Conservation (phyloP, 129 eudicot species). For the Solidago caesia region DNA sequence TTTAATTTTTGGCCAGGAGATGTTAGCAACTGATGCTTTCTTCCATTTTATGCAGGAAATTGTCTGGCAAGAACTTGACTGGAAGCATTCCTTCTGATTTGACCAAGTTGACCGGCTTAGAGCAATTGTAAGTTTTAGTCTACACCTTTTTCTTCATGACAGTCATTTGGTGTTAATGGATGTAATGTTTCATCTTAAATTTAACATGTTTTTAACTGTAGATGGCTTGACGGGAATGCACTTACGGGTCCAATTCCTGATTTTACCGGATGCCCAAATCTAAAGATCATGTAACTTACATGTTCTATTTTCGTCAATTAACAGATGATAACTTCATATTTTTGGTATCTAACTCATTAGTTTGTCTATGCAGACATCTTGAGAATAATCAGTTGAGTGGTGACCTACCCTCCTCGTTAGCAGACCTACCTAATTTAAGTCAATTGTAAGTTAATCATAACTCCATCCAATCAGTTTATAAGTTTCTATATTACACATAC, state of each 20-base stretch:
- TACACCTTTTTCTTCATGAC: conserved; percentile 11
- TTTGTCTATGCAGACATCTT: conserved; percentile 60
- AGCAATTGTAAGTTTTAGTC: conserved; percentile 66
- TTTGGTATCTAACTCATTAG: conserved; percentile 24
- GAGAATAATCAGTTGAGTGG: conserved; percentile 89
- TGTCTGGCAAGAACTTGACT: conserved; percentile 70
- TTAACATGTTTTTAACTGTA: conserved; percentile 27
- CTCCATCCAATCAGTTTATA: not conserved
- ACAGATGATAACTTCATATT: not conserved
- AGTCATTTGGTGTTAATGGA: conserved; percentile 1
- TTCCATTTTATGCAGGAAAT: conserved; percentile 46
- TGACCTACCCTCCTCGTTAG: conserved; percentile 65
- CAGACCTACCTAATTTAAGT: conserved; percentile 60
- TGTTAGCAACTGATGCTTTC: conserved; percentile 3
- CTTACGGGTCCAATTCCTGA: conserved; percentile 84
- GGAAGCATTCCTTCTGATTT: conserved; percentile 80
- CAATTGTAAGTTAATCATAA: conserved; percentile 68
- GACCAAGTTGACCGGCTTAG: conserved; percentile 63
- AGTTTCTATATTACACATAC: not conserved
- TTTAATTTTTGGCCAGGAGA: no score
- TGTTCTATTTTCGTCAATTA: not conserved
- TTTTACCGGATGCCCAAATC: conserved; percentile 73
- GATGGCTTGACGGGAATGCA: conserved; percentile 94
- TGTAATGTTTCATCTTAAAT: conserved; percentile 1
- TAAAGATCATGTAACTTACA: conserved; percentile 60